Base-by-base conservation (phyloP, 2,329 filamentous ascomycete genomes). In the Hymenoscyphus occultus region DNA sequence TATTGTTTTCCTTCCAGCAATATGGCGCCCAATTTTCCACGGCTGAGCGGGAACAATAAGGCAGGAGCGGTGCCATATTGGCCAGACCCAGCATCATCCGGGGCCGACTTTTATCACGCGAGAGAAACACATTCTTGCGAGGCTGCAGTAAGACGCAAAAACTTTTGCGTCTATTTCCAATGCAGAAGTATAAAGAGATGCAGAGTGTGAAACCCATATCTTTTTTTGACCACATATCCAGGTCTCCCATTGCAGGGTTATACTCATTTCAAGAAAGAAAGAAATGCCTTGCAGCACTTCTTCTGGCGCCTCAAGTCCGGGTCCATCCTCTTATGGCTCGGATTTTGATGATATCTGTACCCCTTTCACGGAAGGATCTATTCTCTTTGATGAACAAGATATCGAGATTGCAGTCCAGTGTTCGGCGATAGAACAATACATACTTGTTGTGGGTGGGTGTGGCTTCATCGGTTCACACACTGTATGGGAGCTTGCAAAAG, bases 391-490 rank as follows among this genome's bases (percentile, higher is more conserved):
- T 22, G 69, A 67, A 5, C 54, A 65, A 35, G 70, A 71, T 61
- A 62, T 70, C 14, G 64, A 71, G 13, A 40, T 65, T 59, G 68
- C 68, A 5, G 61, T 70, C 56, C 62, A 65, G 16, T 54, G 65
- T 22, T 64, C 65, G 22, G 57, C 62, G 28, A 60, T 51, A 19
- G 61, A 68, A 35, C 64, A 68, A 57, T 67, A 71, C 57, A 75
- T 76, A 61, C 67, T 82, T 73, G 80, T 82, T n/a, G 77, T 81
- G 32, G 80, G 80, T 48, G 80, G 80, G 9, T 75, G 80, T 39
- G 80, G 80, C 0, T 82, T 80, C 69, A 82, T 83, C 57, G 81
- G 81, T 32, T 81, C 78, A n/a, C 81, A 83, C 71, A 83, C 81
- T 5, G 77, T 78, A 10, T 76, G 81, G 32, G 80, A 83, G 69